phyloP scores from a whole-genome alignment of 108 stramenopile genomes.

The Nitzschia sp. region DNA sequence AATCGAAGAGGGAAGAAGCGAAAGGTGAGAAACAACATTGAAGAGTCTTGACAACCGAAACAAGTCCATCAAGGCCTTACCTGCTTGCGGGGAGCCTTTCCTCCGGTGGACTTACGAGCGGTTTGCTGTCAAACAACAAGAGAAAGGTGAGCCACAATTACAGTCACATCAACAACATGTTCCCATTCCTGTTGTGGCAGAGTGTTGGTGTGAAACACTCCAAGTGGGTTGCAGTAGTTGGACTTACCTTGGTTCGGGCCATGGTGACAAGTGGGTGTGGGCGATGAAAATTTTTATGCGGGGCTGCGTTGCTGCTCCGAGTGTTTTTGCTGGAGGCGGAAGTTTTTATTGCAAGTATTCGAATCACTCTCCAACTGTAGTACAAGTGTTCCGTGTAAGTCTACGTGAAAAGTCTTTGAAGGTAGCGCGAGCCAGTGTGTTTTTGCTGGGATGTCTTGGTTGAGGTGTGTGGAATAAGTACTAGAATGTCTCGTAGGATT shows the following conservation, averaged over 20 bases:
- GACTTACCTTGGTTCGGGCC: conserved; percentile 81
- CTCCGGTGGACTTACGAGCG: conserved; percentile 96
- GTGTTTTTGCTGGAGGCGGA: neutral
- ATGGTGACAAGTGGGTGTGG: conserved; percentile 42
- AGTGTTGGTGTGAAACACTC: neutral
- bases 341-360: neutral
- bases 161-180: neutral
- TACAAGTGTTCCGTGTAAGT: neutral
- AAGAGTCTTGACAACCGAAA: neutral
- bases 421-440: neutral
- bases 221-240: conserved; percentile 6
- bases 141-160: neutral
- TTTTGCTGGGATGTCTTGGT: neutral
- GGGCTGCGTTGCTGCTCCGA: neutral
- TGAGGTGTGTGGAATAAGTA: neutral
- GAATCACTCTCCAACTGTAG: neutral
- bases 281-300: neutral
- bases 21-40: neutral
- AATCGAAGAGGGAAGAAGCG: neutral
- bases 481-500: neutral
- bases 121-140: conserved; percentile 68
- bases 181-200: neutral
- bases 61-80: conserved; percentile 15
- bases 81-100: conserved; percentile 94
- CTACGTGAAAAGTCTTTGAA: neutral